A percentile compares a stretch with the other conserved stretches of the same genome.
Evolutionary conservation across 2,329 filamentous ascomycete species (phyloP).

Genomic region (Boeremia exigua): DNA sequence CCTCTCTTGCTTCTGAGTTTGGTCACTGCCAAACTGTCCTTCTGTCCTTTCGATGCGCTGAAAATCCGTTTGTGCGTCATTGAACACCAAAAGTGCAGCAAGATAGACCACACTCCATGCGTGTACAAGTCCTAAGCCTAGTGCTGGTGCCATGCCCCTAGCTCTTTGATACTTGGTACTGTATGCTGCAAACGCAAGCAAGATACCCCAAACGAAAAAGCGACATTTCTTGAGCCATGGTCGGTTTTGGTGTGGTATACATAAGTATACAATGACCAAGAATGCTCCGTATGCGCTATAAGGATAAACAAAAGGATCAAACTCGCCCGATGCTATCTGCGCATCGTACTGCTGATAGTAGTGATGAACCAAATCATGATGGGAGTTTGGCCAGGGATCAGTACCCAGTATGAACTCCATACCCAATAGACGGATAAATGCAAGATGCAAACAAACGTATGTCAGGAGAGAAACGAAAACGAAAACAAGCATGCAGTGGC

Average conservation of each 20-base stretch:
- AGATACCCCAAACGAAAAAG: constrained; percentile 53
- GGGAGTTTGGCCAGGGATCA: constrained; percentile 40
- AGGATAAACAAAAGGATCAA: constrained; percentile 54
- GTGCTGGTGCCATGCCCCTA: constrained; percentile 58
- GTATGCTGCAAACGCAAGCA: constrained; percentile 53
- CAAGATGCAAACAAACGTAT: neutral
- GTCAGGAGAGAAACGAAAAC: constrained; percentile 4
- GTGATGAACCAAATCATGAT: constrained; percentile 42
- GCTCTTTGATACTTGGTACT: constrained; percentile 54
- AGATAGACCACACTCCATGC: constrained; percentile 63
- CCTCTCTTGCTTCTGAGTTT: constrained; percentile 1
- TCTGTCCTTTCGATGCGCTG: constrained; percentile 59
- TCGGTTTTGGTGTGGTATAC: constrained; percentile 56
- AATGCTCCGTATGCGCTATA: constrained; percentile 49
- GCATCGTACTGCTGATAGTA: constrained; percentile 51
- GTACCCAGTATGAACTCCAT: constrained; percentile 7
- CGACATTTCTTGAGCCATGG: constrained; percentile 50
- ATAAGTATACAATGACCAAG: constrained; percentile 56
- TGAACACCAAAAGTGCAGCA: constrained; percentile 59
- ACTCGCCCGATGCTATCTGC: constrained; percentile 48
- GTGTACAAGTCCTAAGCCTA: constrained; percentile 61
- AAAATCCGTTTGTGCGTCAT: constrained; percentile 63
- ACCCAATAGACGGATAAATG: neutral
- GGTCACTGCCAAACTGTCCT: constrained; percentile 27
- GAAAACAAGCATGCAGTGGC: constrained; percentile 25